Evolutionary conservation across 371 early-diverging fungal species (phyloP), one percentile per base, ranked within the genome.

Genomic region (Actinomucor elegans): DNA sequence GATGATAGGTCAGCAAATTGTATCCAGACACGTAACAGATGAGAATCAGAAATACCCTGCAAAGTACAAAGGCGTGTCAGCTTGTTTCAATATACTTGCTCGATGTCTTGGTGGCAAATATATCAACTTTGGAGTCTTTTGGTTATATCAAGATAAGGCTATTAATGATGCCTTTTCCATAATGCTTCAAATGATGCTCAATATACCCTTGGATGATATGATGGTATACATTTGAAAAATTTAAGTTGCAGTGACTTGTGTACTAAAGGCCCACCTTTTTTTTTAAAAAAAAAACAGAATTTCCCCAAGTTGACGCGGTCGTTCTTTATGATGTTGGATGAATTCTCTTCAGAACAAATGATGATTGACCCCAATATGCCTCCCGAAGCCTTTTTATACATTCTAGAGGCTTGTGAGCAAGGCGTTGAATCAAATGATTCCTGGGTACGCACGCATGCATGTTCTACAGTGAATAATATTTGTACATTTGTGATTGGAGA

Each of bases 41-140:
- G 58, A 59, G 33, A 43, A 29, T 10, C 52, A 51, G 31, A 66
- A 66, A 42, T 71, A 71, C n/a, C 47, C 61, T 2, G 26, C 58
- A 17, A 69, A 69, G 49, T 90, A 91, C 78, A 93, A 92, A 64
- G 91, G 91, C 32, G 83, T 88, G 24, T 64, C 81, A 29, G 65
- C 85, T 18, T 89, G 90, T 66, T 89, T 92, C 49, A 71, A 75
- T 43, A 89, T 89, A 11, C 56, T 91, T 44, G 75, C 77, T 15
- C 73, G 79, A 7, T 79, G 89, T n/a, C 63, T 93, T 5, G 72
- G 81, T 15, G 94, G 94, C 44, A 81, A 83, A 47, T 94, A 93
- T 57, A 88, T 91, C 52, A 90, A 89, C 42, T 91, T 94, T 71
- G 93, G 93, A 5, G 88, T 94, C 20, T 91, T 94, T 71, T 84